Base-by-base conservation (phyloP, 768 basidiomycete species). In the Arthromyces matolae region DNA sequence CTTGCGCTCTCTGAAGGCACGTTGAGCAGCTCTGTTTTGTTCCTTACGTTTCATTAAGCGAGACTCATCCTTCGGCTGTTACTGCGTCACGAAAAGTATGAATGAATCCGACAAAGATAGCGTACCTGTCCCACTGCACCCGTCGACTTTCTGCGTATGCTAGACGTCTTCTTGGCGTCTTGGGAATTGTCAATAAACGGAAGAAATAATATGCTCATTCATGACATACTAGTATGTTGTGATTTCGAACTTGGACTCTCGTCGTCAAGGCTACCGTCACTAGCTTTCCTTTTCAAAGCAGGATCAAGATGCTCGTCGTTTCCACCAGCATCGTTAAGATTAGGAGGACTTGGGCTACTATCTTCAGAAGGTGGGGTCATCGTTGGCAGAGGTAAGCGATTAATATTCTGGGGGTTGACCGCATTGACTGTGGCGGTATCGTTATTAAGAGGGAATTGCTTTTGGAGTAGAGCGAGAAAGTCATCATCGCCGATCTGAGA, bases 1-100 rank as follows among this genome's bases (percentile, higher is more conserved):
- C 69, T 97, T 94, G 52, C 95, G 79, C 67, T 98, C 96, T 46
- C 95, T 76, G 73, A 99, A 99, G 1, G 95, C 95, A 44, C 95
- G 84, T 67, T 99, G 96, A 6, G 95, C 95, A 3, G 93, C 93
- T 46, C 95, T 78, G 59, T 99, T 99, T 69, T 98, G 95, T 58
- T 97, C 90, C 70, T 98, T 98, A 53, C 95, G 84, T 62, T 95
- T 94, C 54, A 89, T 52, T 4, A 92, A 67, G 19, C 89, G 79
- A 4, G 75, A 66, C 59, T 91, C 89, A 55, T 93, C 90, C 68
- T 89, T 74, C 27, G 61, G 57, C 68, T 71, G 38, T 36, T 27
- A 47, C 47, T 54, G 56, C 39, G 54, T 51, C 50, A 59, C 36
- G 14, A 23, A 18, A 35, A 38, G 34, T n/a, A n/a, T n/a, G 27